Conservation (phyloP, 2,329 filamentous ascomycete genomes). For the Aspergillus sp. region DNA sequence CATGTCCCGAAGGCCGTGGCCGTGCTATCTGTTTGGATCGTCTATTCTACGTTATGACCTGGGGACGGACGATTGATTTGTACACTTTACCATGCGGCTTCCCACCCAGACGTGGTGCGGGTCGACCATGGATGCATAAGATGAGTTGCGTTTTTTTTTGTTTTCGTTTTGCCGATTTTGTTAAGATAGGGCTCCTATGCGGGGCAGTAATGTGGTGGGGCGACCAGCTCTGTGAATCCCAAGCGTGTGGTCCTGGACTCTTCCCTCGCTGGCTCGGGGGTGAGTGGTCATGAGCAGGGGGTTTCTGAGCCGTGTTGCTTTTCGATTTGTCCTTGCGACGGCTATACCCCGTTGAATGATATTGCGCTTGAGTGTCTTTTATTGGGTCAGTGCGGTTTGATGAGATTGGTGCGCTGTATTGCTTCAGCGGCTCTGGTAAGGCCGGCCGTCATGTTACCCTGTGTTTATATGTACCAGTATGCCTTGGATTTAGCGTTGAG, state of each 20-base stretch:
- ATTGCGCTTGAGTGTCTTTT: slow-evolving; percentile 9
- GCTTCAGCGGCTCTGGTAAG: slow-evolving; percentile 4
- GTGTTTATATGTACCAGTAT: slow-evolving; percentile 18
- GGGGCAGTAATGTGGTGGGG: slow-evolving; percentile 15
- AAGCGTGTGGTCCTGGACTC: slow-evolving; percentile 7
- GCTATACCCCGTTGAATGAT: slow-evolving; percentile 26
- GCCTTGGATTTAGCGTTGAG: slow-evolving; percentile 17
- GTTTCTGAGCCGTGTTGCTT: slow-evolving; percentile 6
- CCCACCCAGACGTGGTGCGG: not conserved
- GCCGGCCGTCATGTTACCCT: slow-evolving; percentile 7
- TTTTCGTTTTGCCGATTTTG: slow-evolving; percentile 1
- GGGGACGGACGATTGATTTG: slow-evolving; percentile 3
- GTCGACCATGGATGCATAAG: not conserved
- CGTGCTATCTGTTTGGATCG: slow-evolving; percentile 5
- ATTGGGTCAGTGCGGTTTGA: slow-evolving; percentile 11
- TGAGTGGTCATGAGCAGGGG: slow-evolving; percentile 10
- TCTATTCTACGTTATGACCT: slow-evolving; percentile 11
- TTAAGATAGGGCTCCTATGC: not conserved
- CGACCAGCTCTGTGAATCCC: slow-evolving; percentile 9
- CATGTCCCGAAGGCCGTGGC: not conserved
- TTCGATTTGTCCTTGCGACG: slow-evolving; percentile 15
- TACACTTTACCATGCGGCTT: not conserved
- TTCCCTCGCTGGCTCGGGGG: slow-evolving; percentile 25
- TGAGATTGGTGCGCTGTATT: slow-evolving; percentile 5
- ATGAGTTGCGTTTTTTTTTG: slow-evolving; percentile 4